Base-by-base conservation (phyloP, 352 stramenopile genomes). In the Phytophthora boehmeriae region DNA sequence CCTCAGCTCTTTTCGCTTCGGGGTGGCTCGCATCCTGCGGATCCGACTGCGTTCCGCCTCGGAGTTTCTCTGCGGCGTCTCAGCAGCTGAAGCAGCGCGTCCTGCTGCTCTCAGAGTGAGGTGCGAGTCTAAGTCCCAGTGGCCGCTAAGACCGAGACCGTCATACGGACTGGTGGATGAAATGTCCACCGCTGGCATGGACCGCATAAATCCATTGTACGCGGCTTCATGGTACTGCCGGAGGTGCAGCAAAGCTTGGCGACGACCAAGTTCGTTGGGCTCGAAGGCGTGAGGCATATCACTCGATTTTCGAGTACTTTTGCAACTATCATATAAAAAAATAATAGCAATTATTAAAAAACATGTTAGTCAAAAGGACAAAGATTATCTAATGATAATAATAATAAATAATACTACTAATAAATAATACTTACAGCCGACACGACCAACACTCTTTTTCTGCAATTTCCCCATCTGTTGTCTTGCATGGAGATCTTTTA, bases 391-490 rank as follows among this genome's bases (percentile, higher is more conserved):
- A n/a, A n/a, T n/a, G n/a, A n/a, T n/a, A n/a, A n/a, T n/a, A n/a
- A n/a, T n/a, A n/a, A n/a, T n/a, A n/a, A n/a, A n/a, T n/a, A n/a
- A n/a, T n/a, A n/a, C n/a, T n/a, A n/a, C n/a, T n/a, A n/a, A n/a
- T 30, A 30, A 30, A 30, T 30, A 5, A 14, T 2, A 66, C 72
- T 23, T 66, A 89, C 78, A 86, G 46, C 35, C 76, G 80, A 34
- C 83, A 92, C 4, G 78, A 86, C 83, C 83, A 92, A 69, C 77
- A 89, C 56, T 90, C 83, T 17, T 66, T 65, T 55, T 92, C 83
- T 2, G 68, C 82, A 58, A 92, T 92, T 59, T 92, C 83, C 88
- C 83, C 83, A 90, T 65, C 88, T 87, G 60, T 92, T 92, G 66
- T 92, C 83, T 66, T 92, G 83, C 83, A 92, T 90, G 2, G 83